Evolutionary conservation across 495 filamentous ascomycete species (phyloP), one percentile per base, ranked within the genome.

Genomic region (Jackrogersella minutella): DNA sequence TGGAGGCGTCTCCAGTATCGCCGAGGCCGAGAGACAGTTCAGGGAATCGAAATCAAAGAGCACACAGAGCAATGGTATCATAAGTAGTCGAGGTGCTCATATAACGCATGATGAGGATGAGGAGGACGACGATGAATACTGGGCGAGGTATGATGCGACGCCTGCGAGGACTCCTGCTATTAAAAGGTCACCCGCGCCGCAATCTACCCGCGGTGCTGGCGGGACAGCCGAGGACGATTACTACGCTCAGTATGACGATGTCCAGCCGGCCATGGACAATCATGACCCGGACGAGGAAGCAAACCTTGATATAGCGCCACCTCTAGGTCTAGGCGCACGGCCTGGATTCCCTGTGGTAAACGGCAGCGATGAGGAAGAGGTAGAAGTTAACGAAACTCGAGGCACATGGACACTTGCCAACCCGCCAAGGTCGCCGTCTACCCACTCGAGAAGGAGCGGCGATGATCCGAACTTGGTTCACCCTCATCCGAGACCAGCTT

Each of bases 101-200:
- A 57, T 56, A 10, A 57, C 71, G 0, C 76, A 82, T 9, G 74
- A 80, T 1, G 83, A 84, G 0, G 89, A 90, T 0, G 89, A 91
- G 14, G 92, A 96, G 17, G 91, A 96, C 26, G 93, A 97, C 60
- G 93, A 93, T 63, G 91, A 88, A 68, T 99, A 98, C 76, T 99
- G 95, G 95, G 92, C 88, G 26, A 88, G 89, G 63, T 99, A 99
- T 74, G 95, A 97, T 80, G 86, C 88, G 7, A 95, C 92, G 9
- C 91, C 91, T 1, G 86, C 86, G 6, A 82, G 86, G 31, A 94
- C 93, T 16, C 94, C 94, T 5, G 86, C 87, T 0, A 76, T 79
- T 0, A 88, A 90, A 56, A 79, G 74, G 30, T 88, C 88, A 9
- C 86, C 88, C 1, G 86, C 86, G 1, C 85, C 88, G 1, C 77